Conservation (phyloP, 2,329 filamentous ascomycete species). For the Sarocladium oryzae region DNA sequence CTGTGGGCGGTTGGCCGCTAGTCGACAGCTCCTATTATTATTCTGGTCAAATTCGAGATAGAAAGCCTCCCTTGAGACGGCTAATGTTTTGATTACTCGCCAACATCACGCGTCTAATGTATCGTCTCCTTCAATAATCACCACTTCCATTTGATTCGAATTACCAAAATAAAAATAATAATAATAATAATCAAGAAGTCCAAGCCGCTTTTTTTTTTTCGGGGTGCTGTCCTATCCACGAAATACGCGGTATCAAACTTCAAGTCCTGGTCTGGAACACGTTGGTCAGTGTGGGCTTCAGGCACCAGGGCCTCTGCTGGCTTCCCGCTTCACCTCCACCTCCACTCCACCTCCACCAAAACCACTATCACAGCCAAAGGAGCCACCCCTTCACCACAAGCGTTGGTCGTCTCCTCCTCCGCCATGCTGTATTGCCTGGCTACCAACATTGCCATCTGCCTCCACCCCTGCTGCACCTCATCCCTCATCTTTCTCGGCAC, state of each 20-base stretch:
- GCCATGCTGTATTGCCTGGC: no score
- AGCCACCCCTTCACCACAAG: neutral
- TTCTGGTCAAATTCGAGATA: neutral
- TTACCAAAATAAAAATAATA: no score
- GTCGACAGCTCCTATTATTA: no score
- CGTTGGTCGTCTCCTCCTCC: neutral
- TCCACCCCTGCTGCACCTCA: conserved; percentile 1
- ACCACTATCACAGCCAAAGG: neutral
- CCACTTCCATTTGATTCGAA: no score
- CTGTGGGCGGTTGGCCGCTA: no score
- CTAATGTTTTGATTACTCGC: neutral
- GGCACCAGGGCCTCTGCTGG: conserved; percentile 1
- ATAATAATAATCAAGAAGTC: no score
- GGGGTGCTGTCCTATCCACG: no score
- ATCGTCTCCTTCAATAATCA: no score
- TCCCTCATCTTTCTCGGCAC: neutral
- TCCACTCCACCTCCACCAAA: neutral
- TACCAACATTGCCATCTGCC: neutral
- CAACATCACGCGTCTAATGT: no score
- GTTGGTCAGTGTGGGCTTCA: neutral
- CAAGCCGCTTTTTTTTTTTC: no score
- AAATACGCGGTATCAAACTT: neutral
- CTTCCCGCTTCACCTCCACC: neutral
- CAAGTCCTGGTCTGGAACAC: neutral
- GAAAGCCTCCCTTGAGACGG: neutral